Base-by-base conservation (phyloP, 176 grass and related monocot species). In the Chloris gayana region DNA sequence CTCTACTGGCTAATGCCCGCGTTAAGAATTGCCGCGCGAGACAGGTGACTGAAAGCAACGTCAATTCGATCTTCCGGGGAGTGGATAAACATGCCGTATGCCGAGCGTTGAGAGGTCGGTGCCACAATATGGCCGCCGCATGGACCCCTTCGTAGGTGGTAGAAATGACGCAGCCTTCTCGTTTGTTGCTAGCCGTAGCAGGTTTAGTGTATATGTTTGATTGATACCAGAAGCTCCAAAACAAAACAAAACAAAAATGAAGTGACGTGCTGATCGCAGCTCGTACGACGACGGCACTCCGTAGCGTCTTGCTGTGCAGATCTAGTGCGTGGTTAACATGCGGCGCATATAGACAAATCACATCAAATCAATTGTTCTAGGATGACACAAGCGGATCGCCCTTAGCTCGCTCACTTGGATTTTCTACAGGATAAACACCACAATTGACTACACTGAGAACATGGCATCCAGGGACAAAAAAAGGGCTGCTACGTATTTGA, bases 71-170 rank as follows among this genome's bases (percentile, higher is more conserved):
- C 64, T 9, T 19, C 3, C n/a, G 25, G 61, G 14, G 18, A 65
- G 21, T 69, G 75, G 76, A 84, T 88, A 88, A 25, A 80, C 76
- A 80, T 70, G 68, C 72, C n/a, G 19, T 10, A 0, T 70, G 47
- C 25, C n/a, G 17, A 2, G 18, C 27, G 34, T 37, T 25, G 31
- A 19, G 76, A 59, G 21, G 59, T 65, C 37, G 74, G 80, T 72
- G 59, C 67, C 70, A 73, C 35, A 67, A 73, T 73, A 78, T 64
- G 26, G 32, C 17, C 64, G 64, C 13, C 25, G 24, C 14, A 80
- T 12, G 22, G 79, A 47, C 31, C 65, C 29, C 30, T 9, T 26
- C 6, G 13, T 10, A 30, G 24, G 53, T 50, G 21, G 33, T 63
- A 62, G 3, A 27, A 61, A 31, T 62, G 42, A 37, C 64, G 33